Evolutionary conservation across 352 stramenopile species (phyloP).

Genomic region (Achlya hypogyna): DNA sequence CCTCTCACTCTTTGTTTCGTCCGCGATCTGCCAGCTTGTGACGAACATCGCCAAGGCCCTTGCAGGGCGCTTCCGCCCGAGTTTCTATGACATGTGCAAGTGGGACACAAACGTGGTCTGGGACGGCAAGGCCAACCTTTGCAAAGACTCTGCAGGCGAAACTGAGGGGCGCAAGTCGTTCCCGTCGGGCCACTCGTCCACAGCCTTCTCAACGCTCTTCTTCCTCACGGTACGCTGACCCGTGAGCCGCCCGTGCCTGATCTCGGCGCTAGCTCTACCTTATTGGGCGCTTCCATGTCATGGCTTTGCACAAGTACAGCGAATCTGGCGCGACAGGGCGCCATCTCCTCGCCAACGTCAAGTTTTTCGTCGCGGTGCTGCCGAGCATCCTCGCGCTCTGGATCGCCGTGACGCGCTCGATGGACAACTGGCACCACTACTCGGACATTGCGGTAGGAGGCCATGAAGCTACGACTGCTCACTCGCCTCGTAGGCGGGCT

Average conservation of each 20-base stretch:
- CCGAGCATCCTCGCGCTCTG: constrained; percentile 53
- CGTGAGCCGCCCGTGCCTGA: not conserved
- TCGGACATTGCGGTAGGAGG: constrained; percentile 51
- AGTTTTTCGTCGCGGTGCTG: constrained; percentile 57
- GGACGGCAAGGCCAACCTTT: constrained; percentile 58
- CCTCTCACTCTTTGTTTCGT: constrained; percentile 44
- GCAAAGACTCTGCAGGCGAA: constrained; percentile 34
- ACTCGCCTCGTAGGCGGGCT: constrained; percentile 31
- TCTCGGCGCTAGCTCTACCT: constrained; percentile 44
- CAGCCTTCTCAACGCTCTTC: constrained; percentile 63
- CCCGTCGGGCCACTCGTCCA: constrained; percentile 65
- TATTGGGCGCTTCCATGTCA: constrained; percentile 51
- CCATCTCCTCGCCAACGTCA: constrained; percentile 45
- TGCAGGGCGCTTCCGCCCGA: constrained; percentile 55
- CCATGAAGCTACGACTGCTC: not conserved
- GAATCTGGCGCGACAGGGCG: constrained; percentile 33
- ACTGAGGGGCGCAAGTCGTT: constrained; percentile 62
- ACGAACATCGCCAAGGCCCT: constrained; percentile 68
- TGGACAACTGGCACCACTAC: constrained; percentile 85
- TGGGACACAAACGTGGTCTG: constrained; percentile 57
- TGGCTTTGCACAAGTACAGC: constrained; percentile 12
- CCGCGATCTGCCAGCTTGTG: constrained; percentile 40
- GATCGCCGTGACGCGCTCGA: constrained; percentile 60
- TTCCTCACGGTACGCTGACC: constrained; percentile 39
- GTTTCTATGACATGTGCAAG: constrained; percentile 68